Evolutionary conservation across 2,329 filamentous ascomycete species (phyloP).

Genomic region (Madurella mycetomatis): DNA sequence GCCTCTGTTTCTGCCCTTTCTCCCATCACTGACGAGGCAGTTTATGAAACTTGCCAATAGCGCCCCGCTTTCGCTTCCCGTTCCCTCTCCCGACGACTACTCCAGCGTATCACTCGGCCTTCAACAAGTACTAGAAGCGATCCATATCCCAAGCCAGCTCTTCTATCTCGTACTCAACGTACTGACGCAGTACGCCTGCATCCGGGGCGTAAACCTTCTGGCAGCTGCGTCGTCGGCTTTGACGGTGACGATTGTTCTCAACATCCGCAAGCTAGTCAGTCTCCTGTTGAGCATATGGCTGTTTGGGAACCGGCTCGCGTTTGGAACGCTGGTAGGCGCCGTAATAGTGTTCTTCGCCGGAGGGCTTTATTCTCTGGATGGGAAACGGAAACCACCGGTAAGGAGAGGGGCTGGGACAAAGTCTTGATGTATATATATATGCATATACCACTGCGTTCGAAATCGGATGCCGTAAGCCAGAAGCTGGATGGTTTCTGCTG

Average conservation of each 20-base stretch:
- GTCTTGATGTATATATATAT: constrained; percentile 14
- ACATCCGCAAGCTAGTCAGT: constrained; percentile 90
- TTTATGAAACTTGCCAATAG: constrained; percentile 61
- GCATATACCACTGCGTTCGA: not conserved
- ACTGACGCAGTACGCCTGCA: constrained; percentile 88
- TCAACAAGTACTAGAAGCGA: constrained; percentile 35
- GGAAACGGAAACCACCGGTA: constrained; percentile 33
- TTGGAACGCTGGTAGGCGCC: constrained; percentile 75
- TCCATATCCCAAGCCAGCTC: constrained; percentile 62
- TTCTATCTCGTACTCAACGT: constrained; percentile 71
- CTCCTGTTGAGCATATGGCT: constrained; percentile 87
- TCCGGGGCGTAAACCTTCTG: constrained; percentile 91
- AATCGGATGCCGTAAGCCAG: not conserved
- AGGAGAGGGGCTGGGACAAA: constrained; percentile 26
- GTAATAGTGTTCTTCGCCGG: constrained; percentile 84
- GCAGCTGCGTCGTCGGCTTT: constrained; percentile 84
- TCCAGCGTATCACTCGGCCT: constrained; percentile 36
- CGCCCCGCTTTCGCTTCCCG: constrained; percentile 50
- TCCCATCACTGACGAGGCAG: constrained; percentile 60
- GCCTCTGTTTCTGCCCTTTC: constrained; percentile 70
- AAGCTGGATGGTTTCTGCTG: not conserved
- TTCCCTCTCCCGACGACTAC: constrained; percentile 30
- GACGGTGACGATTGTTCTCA: constrained; percentile 93
- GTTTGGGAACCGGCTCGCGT: constrained; percentile 79
- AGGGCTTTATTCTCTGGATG: constrained; percentile 82